These are phyloP conservation scores for Excoecaria agallocha DNA, from an alignment of 345 rosid species.

Conservation along the genomic window DNA sequence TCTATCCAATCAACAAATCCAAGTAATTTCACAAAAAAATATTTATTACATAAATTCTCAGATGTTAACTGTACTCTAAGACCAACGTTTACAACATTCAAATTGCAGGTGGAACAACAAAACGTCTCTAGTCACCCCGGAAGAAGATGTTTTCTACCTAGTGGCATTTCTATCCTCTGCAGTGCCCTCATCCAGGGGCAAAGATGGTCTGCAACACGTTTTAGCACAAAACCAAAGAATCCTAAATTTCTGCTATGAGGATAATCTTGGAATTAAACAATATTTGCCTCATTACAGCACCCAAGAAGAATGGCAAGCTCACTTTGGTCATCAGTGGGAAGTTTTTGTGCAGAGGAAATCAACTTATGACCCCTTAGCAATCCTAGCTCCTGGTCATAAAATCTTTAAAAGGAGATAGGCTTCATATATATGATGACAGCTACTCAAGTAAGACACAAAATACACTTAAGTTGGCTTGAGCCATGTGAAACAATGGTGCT, in stretches of 20 bases:
- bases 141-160: conserved; percentile 68
- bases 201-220: conserved; percentile 52
- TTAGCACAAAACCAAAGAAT: conserved; percentile 56
- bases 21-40: conserved; percentile 42
- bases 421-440: conserved; percentile 24
- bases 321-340: conserved; percentile 76
- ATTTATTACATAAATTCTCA: not conserved
- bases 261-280: conserved; percentile 54
- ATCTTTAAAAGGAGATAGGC: conserved; percentile 56
- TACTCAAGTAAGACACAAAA: conserved; percentile 20
- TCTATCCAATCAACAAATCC: conserved; percentile 79
- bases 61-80: not conserved
- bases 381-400: conserved; percentile 86
- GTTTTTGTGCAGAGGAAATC: conserved; percentile 56
- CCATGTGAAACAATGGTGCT: conserved; percentile 19
- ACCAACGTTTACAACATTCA: not conserved
- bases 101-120: conserved; percentile 77
- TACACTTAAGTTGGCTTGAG: conserved; percentile 12
- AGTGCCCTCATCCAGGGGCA: conserved; percentile 59
- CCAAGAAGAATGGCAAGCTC: conserved; percentile 71
- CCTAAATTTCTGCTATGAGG: conserved; percentile 42
- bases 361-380: conserved; percentile 71
- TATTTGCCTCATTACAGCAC: conserved; percentile 70
- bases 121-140: conserved; percentile 73
- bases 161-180: conserved; percentile 81